These are phyloP conservation scores for Chrysoporthe austroafricana DNA, from an alignment of 2,329 filamentous ascomycete species.

Conservation along the genomic window DNA sequence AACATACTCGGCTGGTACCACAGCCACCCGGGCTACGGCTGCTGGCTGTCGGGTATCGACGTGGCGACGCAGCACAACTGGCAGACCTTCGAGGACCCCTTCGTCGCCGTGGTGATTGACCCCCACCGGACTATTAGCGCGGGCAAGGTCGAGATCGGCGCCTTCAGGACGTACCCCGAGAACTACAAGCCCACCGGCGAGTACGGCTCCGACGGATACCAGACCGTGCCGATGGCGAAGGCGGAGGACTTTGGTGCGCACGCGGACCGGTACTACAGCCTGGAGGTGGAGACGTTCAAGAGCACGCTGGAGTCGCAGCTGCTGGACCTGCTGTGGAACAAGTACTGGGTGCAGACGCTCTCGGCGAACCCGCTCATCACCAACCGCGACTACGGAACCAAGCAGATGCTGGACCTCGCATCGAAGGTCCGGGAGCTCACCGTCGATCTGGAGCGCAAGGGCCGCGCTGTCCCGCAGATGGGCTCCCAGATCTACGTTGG, in stretches of 20 bases:
- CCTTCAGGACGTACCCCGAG: conserved; percentile 88
- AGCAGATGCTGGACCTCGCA: conserved; percentile 87
- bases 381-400: conserved; percentile 90
- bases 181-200: conserved; percentile 60
- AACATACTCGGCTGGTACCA: conserved; percentile 99
- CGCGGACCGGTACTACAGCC: conserved; percentile 83
- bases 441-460: conserved; percentile 39
- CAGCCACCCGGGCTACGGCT: conserved; percentile 95
- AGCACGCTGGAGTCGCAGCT: conserved; percentile 86
- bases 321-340: conserved; percentile 92
- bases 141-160: conserved; percentile 95
- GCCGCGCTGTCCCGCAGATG: conserved; percentile 34
- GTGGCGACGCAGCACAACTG: conserved; percentile 86
- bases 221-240: conserved; percentile 88
- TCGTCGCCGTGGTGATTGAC: conserved; percentile 94
- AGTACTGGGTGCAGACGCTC: conserved; percentile 97
- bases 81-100: conserved; percentile 86
- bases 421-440: conserved; percentile 76
- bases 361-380: conserved; percentile 88
- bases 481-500: conserved; percentile 31
- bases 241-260: conserved; percentile 96
- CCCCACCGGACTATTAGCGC: conserved; percentile 93
- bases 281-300: conserved; percentile 94
- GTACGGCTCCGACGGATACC: conserved; percentile 58
- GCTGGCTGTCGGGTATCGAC: conserved; percentile 97